Conservation (phyloP, 208 protist species). For the Trichomonas tenax region DNA sequence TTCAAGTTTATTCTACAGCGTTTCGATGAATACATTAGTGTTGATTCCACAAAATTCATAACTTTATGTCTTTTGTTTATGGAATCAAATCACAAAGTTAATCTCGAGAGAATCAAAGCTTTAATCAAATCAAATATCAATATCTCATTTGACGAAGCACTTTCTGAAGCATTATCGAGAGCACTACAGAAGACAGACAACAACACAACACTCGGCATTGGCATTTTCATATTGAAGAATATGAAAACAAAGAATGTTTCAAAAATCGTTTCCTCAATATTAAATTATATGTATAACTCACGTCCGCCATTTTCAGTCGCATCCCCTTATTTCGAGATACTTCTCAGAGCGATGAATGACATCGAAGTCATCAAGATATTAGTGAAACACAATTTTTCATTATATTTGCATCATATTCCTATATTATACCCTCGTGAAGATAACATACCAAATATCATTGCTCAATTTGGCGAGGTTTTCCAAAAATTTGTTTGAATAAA, state of each 20-base stretch:
- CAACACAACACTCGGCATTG: not conserved
- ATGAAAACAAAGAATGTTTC: not conserved
- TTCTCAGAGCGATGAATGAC: not conserved
- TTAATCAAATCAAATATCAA: not conserved
- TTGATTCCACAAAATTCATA: not conserved
- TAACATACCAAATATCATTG: not conserved
- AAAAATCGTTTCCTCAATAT: not conserved
- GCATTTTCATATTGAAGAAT: not conserved
- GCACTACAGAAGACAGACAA: not conserved
- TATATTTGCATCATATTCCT: not conserved
- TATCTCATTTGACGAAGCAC: not conserved
- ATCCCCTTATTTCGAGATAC: not conserved
- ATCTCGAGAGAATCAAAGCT: not conserved
- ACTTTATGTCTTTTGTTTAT: not conserved
- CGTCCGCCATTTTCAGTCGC: not conserved
- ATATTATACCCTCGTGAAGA: not conserved
- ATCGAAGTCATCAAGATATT: not conserved
- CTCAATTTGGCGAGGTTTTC: not conserved
- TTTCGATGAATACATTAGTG: not conserved
- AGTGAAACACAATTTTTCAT: not conserved
- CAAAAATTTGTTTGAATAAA: not conserved
- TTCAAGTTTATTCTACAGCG: not conserved
- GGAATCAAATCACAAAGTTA: not conserved
- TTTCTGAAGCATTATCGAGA: not conserved
- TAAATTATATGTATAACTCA: not conserved